A percentile compares a stretch with the other conserved stretches of the same genome.
phyloP scores from a whole-genome alignment of 495 filamentous ascomycete species.

The Platismatia glauca region DNA sequence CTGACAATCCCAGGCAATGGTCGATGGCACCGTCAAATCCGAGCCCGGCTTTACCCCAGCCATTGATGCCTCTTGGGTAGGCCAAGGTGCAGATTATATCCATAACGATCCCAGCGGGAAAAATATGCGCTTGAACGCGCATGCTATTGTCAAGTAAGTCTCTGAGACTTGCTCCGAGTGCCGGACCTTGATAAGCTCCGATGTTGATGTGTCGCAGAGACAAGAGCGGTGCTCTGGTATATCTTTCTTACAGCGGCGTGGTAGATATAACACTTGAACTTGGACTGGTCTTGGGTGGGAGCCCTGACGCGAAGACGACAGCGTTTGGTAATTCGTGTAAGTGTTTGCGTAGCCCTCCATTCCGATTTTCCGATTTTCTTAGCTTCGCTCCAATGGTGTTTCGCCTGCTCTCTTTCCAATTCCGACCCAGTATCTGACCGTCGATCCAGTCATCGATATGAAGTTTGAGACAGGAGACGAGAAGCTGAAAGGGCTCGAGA shows the following conservation, averaged over 20 bases:
- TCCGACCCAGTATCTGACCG: background rate
- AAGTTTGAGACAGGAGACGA: slow-evolving; percentile 46
- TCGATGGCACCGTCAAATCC: slow-evolving; percentile 35
- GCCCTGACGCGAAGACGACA: slow-evolving; percentile 41
- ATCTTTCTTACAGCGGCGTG: slow-evolving; percentile 44
- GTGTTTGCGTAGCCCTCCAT: slow-evolving; percentile 20
- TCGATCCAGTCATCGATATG: slow-evolving; percentile 39
- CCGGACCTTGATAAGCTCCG: background rate
- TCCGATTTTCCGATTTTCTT: background rate
- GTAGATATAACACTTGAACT: slow-evolving; percentile 32
- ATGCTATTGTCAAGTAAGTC: slow-evolving; percentile 36
- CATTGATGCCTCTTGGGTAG: slow-evolving; percentile 41
- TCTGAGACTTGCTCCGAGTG: background rate
- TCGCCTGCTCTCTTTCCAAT: background rate
- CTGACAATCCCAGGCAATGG: slow-evolving; percentile 33
- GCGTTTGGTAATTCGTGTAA: slow-evolving; percentile 49
- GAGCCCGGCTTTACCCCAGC: slow-evolving; percentile 34
- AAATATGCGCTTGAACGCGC: slow-evolving; percentile 44
- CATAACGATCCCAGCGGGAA: slow-evolving; percentile 38
- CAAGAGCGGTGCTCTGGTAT: slow-evolving; percentile 32
- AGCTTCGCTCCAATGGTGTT: background rate
- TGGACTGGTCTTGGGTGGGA: slow-evolving; percentile 36
- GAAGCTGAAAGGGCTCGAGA: slow-evolving; percentile 42
- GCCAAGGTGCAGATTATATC: slow-evolving; percentile 46
- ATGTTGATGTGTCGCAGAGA: slow-evolving; percentile 21